Evolutionary conservation across 1,139 yeast genomes (phyloP), one percentile per base, ranked within the genome.

Genomic region (Magnusiomyces tetraspermus): DNA sequence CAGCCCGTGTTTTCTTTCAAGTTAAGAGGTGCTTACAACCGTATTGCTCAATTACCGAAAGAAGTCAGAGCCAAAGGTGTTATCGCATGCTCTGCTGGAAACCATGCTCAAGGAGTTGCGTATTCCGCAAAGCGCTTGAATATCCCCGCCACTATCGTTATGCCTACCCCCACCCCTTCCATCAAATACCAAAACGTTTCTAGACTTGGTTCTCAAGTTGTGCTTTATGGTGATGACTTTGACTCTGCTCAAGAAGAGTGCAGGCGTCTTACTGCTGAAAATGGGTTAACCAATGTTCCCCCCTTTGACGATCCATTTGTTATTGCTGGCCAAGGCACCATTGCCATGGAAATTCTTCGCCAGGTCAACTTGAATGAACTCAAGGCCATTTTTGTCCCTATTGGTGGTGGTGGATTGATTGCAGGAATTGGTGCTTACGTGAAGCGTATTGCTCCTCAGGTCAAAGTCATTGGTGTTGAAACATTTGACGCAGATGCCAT

Each of bases 21-120:
- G 71, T 76, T 92, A 57, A 82, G 99, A 67, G 99, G 99, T 55
- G 99, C 98, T 26, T 88, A 90, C 70, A 92, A 92, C 67, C 89
- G 88, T 95, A 85, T 92, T 64, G 94, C 97, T 41, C 86, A 90
- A 62, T 71, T 92, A 53, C 82, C 86, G 49, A 75, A 79, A 28
- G 77, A 80, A 46, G 76, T 81, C 43, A 82, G 85, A 51, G 71
- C 85, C 60, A 79, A 84, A 56, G 99, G 99, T 59, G 97, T 92
- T 52, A 85, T 94, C 67, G 97, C 98, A 0, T 92, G 97, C 64
- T 88, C 97, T 22, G 99, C 99, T 1, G 99, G 99, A 41, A 92
- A 92, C 68, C 99, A 92, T 63, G 99, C 99, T 1, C 99, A 92
- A 68, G 99, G 99, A 57, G 97, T 94, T 8, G 98, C 98, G 0